Evolutionary conservation across 2,329 filamentous ascomycete genomes (phyloP).

Genomic region (Pezicula rhizophila): DNA sequence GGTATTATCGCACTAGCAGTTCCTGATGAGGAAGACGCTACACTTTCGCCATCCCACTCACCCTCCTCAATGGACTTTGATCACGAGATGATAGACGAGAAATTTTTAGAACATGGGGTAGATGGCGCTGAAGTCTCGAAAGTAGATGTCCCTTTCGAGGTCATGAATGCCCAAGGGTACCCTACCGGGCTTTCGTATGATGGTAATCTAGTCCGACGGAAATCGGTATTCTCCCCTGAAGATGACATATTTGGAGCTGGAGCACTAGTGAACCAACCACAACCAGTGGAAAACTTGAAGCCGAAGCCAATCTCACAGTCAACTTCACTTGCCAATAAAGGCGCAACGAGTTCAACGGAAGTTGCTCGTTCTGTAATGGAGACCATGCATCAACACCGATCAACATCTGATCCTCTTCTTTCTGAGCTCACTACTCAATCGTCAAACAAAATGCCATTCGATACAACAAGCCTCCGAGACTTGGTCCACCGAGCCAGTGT

Average conservation of each 20-base stretch:
- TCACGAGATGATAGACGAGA: slow-evolving; percentile 35
- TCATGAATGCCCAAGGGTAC: slow-evolving; percentile 16
- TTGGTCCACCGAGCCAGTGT: slow-evolving; percentile 57
- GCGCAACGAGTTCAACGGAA: slow-evolving; percentile 34
- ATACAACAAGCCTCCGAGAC: slow-evolving; percentile 62
- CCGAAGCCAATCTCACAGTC: slow-evolving; percentile 14
- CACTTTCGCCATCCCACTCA: slow-evolving; percentile 22
- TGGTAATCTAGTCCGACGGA: slow-evolving; percentile 44
- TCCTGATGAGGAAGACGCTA: slow-evolving; percentile 53
- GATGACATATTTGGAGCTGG: slow-evolving; percentile 56
- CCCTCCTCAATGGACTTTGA: slow-evolving; percentile 38
- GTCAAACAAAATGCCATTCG: slow-evolving; percentile 54
- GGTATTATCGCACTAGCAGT: slow-evolving; percentile 82
- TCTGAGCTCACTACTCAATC: slow-evolving; percentile 22
- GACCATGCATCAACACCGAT: slow-evolving; percentile 51
- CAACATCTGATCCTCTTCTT: slow-evolving; percentile 33
- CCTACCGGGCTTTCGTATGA: slow-evolving; percentile 37
- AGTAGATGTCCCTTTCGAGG: slow-evolving; percentile 42
- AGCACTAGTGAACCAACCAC: slow-evolving; percentile 12
- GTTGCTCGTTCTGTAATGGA: slow-evolving; percentile 56
- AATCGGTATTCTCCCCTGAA: slow-evolving; percentile 59
- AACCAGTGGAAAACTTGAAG: slow-evolving; percentile 30
- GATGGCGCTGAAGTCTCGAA: slow-evolving; percentile 37
- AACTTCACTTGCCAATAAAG: slow-evolving; percentile 22
- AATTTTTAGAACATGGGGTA: slow-evolving; percentile 35